These are phyloP conservation scores for Aquilaria agallochum DNA, from an alignment of 441 rosid species.

Conservation along the genomic window DNA sequence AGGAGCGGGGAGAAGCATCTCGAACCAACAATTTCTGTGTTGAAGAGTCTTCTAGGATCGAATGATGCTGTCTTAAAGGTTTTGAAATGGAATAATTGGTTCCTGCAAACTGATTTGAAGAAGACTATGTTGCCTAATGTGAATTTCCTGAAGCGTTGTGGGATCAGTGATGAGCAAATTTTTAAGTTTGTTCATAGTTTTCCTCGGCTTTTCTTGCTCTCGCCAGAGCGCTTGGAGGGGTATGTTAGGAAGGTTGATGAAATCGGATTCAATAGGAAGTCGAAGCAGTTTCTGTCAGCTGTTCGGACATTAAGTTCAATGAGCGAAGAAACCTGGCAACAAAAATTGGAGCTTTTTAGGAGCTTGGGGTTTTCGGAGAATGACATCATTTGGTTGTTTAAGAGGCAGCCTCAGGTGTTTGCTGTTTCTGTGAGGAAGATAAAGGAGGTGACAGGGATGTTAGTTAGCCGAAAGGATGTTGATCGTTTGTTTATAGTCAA, in stretches of 20 bases:
- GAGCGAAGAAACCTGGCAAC: conserved; percentile 30
- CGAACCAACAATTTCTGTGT: conserved; percentile 14
- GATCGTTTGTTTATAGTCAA: conserved; percentile 19
- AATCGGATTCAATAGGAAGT: conserved; percentile 28
- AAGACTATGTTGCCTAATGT: conserved; percentile 31
- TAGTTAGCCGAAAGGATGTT: conserved; percentile 7
- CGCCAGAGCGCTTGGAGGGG: conserved; percentile 20
- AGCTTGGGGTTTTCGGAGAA: conserved; percentile 30
- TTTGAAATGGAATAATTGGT: conserved; percentile 22
- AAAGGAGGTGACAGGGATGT: conserved; percentile 9
- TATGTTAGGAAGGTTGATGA: conserved; percentile 29
- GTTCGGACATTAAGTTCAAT: conserved; percentile 29
- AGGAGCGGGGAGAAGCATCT: conserved; percentile 21
- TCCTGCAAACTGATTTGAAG: conserved; percentile 23
- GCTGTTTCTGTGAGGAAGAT: conserved; percentile 30
- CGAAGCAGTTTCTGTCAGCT: conserved; percentile 26
- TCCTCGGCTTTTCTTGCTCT: conserved; percentile 22
- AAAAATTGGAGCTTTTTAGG: conserved; percentile 24
- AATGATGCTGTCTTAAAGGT: conserved; percentile 12
- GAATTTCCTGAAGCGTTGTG: conserved; percentile 22
- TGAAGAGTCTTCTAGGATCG: conserved; percentile 25
- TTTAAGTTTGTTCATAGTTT: conserved; percentile 4
- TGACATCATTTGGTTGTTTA: conserved; percentile 21
- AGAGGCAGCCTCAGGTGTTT: conserved; percentile 26
- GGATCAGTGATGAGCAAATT: conserved; percentile 25